Evolutionary conservation across 73 alveolate species (phyloP).

Genomic region (Tetrahymena malaccensis): DNA sequence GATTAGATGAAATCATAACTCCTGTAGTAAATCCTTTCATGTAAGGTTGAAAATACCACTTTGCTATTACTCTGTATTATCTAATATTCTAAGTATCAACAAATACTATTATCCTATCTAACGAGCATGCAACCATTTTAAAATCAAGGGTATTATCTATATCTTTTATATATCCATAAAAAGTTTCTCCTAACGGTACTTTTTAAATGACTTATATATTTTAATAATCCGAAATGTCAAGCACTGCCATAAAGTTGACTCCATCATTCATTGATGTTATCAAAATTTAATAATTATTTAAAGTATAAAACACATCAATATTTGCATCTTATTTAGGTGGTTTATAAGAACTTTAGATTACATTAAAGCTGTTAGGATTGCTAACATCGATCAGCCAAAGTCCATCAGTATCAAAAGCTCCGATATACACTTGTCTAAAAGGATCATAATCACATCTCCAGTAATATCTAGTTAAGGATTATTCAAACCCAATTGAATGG

Average conservation of each 20-base stretch:
- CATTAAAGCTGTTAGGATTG: neutral
- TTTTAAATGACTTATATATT: neutral
- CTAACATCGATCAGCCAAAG: neutral
- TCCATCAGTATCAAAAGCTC: neutral
- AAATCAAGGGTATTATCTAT: neutral
- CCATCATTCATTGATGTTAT: neutral
- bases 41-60: neutral
- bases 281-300: neutral
- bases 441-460: neutral
- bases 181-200: neutral
- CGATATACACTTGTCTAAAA: neutral
- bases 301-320: neutral
- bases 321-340: neutral
- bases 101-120: neutral
- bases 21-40: neutral
- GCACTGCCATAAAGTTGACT: neutral
- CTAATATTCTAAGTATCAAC: neutral
- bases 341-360: neutral
- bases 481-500: neutral
- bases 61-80: neutral
- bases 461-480: neutral
- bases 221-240: neutral
- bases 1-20: neutral
- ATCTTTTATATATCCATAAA: neutral
- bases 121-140: neutral